These are phyloP conservation scores for Malus fusca DNA, from an alignment of 306 rosid genomes.

Conservation along the genomic window DNA sequence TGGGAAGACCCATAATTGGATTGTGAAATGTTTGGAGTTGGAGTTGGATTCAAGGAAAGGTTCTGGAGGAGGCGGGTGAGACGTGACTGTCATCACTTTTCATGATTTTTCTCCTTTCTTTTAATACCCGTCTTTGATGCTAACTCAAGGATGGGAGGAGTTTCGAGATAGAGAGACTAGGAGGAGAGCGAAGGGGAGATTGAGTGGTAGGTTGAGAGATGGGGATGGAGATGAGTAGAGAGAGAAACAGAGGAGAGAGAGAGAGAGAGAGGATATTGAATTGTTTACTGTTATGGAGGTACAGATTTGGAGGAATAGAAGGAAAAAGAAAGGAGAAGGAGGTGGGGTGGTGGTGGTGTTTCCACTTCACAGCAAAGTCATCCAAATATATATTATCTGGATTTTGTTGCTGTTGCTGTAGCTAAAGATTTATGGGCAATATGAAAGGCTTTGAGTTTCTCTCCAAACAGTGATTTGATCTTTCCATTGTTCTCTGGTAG, in stretches of 20 bases:
- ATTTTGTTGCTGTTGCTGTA: not conserved
- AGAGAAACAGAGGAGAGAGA: not conserved
- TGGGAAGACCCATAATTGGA: constrained; percentile 30
- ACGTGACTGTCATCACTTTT: constrained; percentile 54
- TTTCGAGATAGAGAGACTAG: not conserved
- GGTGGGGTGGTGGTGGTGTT: constrained; percentile 6
- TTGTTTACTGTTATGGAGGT: not conserved
- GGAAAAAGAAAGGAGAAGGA: constrained; percentile 1
- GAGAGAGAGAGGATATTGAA: not conserved
- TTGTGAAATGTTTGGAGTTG: constrained; percentile 13
- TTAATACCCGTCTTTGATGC: not conserved
- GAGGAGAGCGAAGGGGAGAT: constrained; percentile 3
- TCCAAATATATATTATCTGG: not conserved
- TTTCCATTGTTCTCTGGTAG: not conserved
- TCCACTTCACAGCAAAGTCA: not conserved
- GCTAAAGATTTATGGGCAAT: not conserved
- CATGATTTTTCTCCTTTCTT: not conserved
- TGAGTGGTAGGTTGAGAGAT: constrained; percentile 30
- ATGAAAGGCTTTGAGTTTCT: not conserved
- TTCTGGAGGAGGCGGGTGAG: constrained; percentile 56
- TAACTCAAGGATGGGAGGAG: not conserved
- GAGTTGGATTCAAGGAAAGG: constrained; percentile 82
- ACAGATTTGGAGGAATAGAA: not conserved
- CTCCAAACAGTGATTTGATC: not conserved
- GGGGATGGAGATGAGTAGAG: constrained; percentile 9